Evolutionary conservation across 164 flowering plant species (phyloP).

Genomic region (Chimonanthus praecox): DNA sequence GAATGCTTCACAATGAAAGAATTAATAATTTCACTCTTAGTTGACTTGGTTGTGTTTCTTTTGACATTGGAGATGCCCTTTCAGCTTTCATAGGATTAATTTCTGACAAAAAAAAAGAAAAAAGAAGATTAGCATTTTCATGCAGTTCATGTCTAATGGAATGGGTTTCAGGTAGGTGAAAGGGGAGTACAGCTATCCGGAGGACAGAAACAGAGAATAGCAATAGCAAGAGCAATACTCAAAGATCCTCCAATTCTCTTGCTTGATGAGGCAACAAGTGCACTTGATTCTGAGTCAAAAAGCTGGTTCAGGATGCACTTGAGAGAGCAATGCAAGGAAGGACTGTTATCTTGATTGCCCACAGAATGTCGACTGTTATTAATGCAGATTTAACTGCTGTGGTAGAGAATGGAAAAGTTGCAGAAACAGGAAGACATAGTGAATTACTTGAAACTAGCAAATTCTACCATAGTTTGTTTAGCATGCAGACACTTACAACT

Average conservation of each 20-base stretch:
- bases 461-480: constrained; percentile 40
- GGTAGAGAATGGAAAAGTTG: constrained; percentile 52
- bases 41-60: not conserved
- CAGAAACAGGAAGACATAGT: constrained; percentile 46
- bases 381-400: constrained; percentile 63
- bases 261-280: constrained; percentile 88
- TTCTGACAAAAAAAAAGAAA: too few relatives aligned
- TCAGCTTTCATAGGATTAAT: not conserved
- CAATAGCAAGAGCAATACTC: constrained; percentile 76
- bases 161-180: constrained; percentile 51
- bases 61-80: not conserved
- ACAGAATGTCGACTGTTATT: constrained; percentile 59
- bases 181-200: constrained; percentile 69
- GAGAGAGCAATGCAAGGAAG: constrained; percentile 67
- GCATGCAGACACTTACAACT: constrained; percentile 42
- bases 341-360: constrained; percentile 65
- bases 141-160: not conserved
- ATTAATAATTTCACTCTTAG: too few relatives aligned
- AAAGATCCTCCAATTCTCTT: constrained; percentile 71
- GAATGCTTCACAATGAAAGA: too few relatives aligned
- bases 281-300: constrained; percentile 77
- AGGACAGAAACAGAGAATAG: constrained; percentile 79
- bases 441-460: constrained; percentile 43
- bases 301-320: constrained; percentile 74
- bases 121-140: not conserved